Evolutionary conservation across 2,329 filamentous ascomycete genomes (phyloP), one percentile per base, ranked within the genome.

Genomic region (Epichloe coenophiala): DNA sequence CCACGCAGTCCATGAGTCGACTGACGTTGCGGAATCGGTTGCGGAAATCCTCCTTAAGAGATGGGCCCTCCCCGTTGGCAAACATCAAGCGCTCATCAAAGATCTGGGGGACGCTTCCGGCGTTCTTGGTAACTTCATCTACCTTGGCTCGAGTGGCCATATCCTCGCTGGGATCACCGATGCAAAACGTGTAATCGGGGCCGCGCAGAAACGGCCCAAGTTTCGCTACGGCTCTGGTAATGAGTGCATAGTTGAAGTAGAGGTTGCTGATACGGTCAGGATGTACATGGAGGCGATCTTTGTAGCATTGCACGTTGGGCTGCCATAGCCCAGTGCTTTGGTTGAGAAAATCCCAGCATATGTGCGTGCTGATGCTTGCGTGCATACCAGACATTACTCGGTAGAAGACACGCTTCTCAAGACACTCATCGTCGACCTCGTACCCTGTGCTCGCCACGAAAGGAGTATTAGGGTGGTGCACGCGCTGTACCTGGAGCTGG

Each of bases 391-490:
- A 95, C 55, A 98, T 81, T 55, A 98, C 82, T 6, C 90, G 80
- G 69, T 97, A 93, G 66, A 98, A 98, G 38, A 97, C 93, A n/a
- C 93, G 85, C 76, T 98, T 97, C 73, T 98, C 93, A 23, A 98
- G 71, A 61, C 93, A 98, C 63, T 95, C 87, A 58, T 96, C 90
- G 58, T 95, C 89, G 45, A 83, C 75, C 57, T 93, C 86, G 47
- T 91, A 72, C 0, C 79, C 77, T 7, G 79, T 80, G 59, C 78
- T 77, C 47, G 81, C 75, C 45, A 81, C 75, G 46, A 82, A 80
- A 1, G 76, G 75, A 3, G 74, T 74, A 53, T 79, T 74, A 31
- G 77, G 74, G 40, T 71, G 60, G 27, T 61, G 54, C 36, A 62
- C 58, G 4, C 66, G 66, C 47, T 67, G 60, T 50, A 83, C 73